Conservation (phyloP, 768 basidiomycete species). For the Panaeolus cyanescens region DNA sequence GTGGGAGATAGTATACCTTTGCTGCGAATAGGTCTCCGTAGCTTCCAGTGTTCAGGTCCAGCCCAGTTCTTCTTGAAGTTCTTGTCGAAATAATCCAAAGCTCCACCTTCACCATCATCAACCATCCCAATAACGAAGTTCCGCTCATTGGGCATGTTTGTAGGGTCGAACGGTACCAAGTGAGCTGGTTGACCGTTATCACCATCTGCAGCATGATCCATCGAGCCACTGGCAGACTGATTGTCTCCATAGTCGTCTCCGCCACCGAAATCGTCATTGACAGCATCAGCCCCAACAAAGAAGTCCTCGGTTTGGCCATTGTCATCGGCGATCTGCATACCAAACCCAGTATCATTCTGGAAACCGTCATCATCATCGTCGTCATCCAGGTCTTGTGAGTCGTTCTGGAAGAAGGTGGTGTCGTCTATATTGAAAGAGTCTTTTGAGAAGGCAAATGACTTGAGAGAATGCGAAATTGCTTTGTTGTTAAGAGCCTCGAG, state of each 20-base stretch:
- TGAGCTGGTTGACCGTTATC: slow-evolving; percentile 44
- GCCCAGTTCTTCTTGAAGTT: slow-evolving; percentile 94
- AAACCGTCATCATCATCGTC: slow-evolving; percentile 42
- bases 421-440: slow-evolving; percentile 66
- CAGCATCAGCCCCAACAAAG: slow-evolving; percentile 44
- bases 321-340: slow-evolving; percentile 12
- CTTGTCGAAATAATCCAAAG: slow-evolving; percentile 90
- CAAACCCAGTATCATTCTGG: slow-evolving; percentile 23
- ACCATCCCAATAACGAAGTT: slow-evolving; percentile 89
- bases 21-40: slow-evolving; percentile 78
- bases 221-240: slow-evolving; percentile 44
- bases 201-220: slow-evolving; percentile 41
- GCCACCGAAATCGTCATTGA: slow-evolving; percentile 39
- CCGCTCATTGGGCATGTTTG: slow-evolving; percentile 70
- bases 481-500: slow-evolving; percentile 61
- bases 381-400: slow-evolving; percentile 50
- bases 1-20: slow-evolving; percentile 53
- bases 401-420: slow-evolving; percentile 58
- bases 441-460: slow-evolving; percentile 81
- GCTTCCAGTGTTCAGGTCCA: slow-evolving; percentile 98
- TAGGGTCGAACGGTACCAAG: slow-evolving; percentile 84
- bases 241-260: slow-evolving; percentile 41
- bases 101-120: slow-evolving; percentile 55
- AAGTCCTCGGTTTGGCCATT: slow-evolving; percentile 28
- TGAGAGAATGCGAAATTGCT: slow-evolving; percentile 80